Evolutionary conservation across 306 rosid species (phyloP).

Genomic region (Quercus glauca): DNA sequence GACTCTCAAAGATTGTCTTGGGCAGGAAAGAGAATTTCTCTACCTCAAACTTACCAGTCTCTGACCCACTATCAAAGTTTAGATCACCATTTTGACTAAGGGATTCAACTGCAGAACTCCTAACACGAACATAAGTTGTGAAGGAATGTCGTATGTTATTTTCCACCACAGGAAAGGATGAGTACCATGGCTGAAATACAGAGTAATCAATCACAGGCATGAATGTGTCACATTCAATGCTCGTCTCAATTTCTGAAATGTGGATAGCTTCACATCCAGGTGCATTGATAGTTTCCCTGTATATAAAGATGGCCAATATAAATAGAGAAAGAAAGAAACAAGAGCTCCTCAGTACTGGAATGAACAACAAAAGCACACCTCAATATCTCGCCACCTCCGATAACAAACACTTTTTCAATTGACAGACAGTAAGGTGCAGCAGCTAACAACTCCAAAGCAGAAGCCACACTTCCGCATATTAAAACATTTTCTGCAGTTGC

Average conservation of each 20-base stretch:
- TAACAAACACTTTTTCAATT: constrained; percentile 89
- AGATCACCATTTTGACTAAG: constrained; percentile 41
- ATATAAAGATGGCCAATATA: constrained; percentile 23
- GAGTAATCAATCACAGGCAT: constrained; percentile 68
- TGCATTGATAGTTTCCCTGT: constrained; percentile 86
- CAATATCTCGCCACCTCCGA: constrained; percentile 84
- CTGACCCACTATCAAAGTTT: constrained; percentile 28
- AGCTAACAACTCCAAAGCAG: constrained; percentile 91
- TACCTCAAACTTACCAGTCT: constrained; percentile 52
- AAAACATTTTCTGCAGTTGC: constrained; percentile 92
- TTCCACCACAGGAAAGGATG: constrained; percentile 83
- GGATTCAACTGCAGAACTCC: constrained; percentile 54
- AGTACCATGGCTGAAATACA: constrained; percentile 88
- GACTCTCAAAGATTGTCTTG: constrained; percentile 71
- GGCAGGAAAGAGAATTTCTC: constrained; percentile 84
- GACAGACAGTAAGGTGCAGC: constrained; percentile 86
- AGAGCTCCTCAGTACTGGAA: constrained; percentile 3
- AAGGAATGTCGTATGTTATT: constrained; percentile 62
- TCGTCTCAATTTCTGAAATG: constrained; percentile 73
- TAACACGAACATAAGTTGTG: constrained; percentile 77
- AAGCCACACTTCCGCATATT: constrained; percentile 76
- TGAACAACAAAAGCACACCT: constrained; percentile 41
- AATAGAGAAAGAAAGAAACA: constrained; percentile 12
- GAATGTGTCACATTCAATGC: constrained; percentile 77
- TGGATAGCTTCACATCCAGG: constrained; percentile 92